Evolutionary conservation across 1,284 basidiomycete genomes (phyloP), one percentile per base, ranked within the genome.

Genomic region (Butyriboletus appendiculatus): DNA sequence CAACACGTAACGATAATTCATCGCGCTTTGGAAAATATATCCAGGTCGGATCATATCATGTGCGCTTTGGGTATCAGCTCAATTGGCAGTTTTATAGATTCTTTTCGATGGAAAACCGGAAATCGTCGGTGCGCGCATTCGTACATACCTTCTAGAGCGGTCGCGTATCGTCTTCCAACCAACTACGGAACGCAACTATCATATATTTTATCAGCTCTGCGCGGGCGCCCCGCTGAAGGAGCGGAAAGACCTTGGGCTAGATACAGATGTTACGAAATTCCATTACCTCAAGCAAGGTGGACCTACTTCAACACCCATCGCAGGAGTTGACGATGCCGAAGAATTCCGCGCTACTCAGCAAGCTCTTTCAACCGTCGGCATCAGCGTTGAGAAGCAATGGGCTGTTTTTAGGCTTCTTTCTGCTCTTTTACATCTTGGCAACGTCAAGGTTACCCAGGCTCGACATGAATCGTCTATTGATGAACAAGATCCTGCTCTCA

Each of bases 11-110:
- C 69, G 97, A 99, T 76, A 99, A 99, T 74, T 98, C 95, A 15
- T 99, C 96, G 16, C 88, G 97, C 49, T 99, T 99, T 71, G 97
- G 97, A 59, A 99, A 99, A 76, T 99, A 99, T 75, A 98, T 99
- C 60, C 96, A 99, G 83, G 94, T 95, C 49, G 59, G 81, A 69
- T 45, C 30, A 22, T 51, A 30, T 28, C 33, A 51, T 48, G 28
- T 26, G 20, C 16, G 26, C 4, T 37, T 40, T 48, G 44, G 43
- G 51, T 28, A 20, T 56, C 32, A 14, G 48, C 50, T 34, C 48
- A 38, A 55, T 47, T 64, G 22, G 69, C 15, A 6, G 14, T 56
- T 44, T 35, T 28, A 3, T 62, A 96, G 93, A 97, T 99, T 67
- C 83, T 98, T 39, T 99, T 99, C 64, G 95, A 98, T 72, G 90